Conservation (phyloP, 139 green algal genomes). For the Pedinophyceae sp. region DNA sequence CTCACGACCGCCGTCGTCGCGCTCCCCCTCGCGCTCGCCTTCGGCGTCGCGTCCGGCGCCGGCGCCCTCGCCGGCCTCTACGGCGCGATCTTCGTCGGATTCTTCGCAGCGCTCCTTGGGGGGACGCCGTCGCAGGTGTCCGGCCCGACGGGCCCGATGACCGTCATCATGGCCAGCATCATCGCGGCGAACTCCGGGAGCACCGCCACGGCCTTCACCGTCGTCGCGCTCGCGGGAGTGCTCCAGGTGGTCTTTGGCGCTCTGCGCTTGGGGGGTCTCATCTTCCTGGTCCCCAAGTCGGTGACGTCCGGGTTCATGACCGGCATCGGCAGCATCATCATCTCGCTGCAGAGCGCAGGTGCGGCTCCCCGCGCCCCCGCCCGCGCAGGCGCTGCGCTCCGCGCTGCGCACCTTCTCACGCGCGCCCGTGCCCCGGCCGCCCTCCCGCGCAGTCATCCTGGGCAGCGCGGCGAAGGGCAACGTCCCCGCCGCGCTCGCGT, state of each 20-base stretch:
- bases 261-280: constrained; percentile 12
- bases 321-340: constrained; percentile 17
- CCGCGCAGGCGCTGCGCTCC: too few species aligned
- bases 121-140: constrained; percentile 12
- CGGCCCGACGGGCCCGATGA: constrained; percentile 16
- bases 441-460: too few species aligned
- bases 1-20: constrained; percentile 15
- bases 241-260: constrained; percentile 13
- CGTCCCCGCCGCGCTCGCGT: too few species aligned
- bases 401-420: too few species aligned
- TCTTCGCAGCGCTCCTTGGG: constrained; percentile 16
- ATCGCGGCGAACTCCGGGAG: constrained; percentile 5
- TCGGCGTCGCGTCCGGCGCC: constrained; percentile 13
- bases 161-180: constrained; percentile 8
- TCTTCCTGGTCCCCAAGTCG: constrained; percentile 13
- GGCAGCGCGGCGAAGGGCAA: too few species aligned
- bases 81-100: constrained; percentile 14
- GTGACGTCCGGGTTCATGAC: constrained; percentile 19
- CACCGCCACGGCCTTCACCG: constrained; percentile 5
- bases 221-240: constrained; percentile 8
- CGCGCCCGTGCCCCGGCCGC: too few species aligned
- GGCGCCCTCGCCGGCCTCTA: constrained; percentile 15
- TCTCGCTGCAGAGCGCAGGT: too few species aligned
- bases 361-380: too few species aligned
- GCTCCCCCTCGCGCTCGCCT: constrained; percentile 14